A percentile compares a stretch with the other conserved stretches of the same genome.
These are phyloP conservation scores for Beauveria caledonica DNA, from an alignment of 2,329 filamentous ascomycete species.

Conservation along the genomic window DNA sequence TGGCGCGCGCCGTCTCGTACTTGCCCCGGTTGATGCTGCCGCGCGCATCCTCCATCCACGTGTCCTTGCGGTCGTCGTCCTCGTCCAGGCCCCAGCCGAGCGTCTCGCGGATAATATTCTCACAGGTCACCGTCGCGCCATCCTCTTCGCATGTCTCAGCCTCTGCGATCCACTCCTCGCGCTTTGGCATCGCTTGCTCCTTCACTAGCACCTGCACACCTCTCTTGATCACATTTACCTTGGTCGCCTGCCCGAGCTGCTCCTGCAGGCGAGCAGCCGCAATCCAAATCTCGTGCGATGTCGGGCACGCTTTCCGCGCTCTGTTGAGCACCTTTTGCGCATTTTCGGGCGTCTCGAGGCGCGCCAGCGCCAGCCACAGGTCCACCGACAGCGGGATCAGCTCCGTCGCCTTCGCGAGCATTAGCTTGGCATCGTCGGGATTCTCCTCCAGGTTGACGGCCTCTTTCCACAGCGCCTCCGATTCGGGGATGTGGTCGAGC, in stretches of 20 bases:
- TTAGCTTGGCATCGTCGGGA: constrained; percentile 73
- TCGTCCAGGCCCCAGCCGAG: constrained; percentile 90
- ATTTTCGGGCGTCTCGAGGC: constrained; percentile 81
- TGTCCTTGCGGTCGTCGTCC: constrained; percentile 91
- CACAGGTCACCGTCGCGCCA: constrained; percentile 77
- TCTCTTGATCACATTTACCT: constrained; percentile 89
- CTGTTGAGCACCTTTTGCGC: constrained; percentile 93
- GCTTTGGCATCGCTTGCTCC: constrained; percentile 91
- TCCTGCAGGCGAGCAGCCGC: constrained; percentile 87
- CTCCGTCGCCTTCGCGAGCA: constrained; percentile 91
- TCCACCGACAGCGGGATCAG: constrained; percentile 91
- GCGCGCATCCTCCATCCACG: constrained; percentile 91
- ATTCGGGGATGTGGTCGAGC: constrained; percentile 86
- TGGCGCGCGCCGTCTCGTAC: constrained; percentile 86
- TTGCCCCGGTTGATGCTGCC: constrained; percentile 70
- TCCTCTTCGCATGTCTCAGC: constrained; percentile 94
- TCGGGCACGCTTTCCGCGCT: constrained; percentile 87
- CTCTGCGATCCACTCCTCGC: constrained; percentile 93
- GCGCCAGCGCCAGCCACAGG: constrained; percentile 87
- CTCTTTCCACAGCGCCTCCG: constrained; percentile 96
- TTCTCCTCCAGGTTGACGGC: constrained; percentile 93
- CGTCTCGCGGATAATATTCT: constrained; percentile 84
- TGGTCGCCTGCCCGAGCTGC: constrained; percentile 68
- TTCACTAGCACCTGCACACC: constrained; percentile 81
- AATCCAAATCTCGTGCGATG: constrained; percentile 94